A percentile compares a stretch with the other conserved stretches of the same genome.
Conservation (phyloP, 805 yeast species). For the Metschnikowia matae region DNA sequence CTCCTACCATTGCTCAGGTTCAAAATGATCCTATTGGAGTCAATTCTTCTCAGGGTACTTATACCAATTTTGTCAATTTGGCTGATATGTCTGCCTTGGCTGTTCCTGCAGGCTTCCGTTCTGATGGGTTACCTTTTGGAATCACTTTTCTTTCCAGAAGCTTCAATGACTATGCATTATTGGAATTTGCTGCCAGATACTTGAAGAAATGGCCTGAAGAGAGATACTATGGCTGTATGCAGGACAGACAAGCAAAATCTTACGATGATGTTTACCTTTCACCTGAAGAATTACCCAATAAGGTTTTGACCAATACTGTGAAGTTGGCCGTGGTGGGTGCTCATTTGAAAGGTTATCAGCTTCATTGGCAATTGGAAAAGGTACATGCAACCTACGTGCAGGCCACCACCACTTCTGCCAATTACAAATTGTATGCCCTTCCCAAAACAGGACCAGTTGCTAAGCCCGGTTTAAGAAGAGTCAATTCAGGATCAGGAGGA, state of each 20-base stretch:
- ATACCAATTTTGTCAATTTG: slow-evolving; percentile 93
- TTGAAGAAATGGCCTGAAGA: slow-evolving; percentile 47
- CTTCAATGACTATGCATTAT: slow-evolving; percentile 83
- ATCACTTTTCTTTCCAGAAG: slow-evolving; percentile 77
- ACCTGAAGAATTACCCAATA: slow-evolving; percentile 15
- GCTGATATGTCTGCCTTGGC: slow-evolving; percentile 92
- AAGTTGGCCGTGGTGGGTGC: slow-evolving; percentile 95
- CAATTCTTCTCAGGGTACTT: slow-evolving; percentile 94
- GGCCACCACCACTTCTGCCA: slow-evolving; percentile 63
- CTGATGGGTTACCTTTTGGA: slow-evolving; percentile 88
- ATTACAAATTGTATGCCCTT: slow-evolving; percentile 76
- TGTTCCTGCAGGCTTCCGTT: slow-evolving; percentile 79
- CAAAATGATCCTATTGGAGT: slow-evolving; percentile 72
- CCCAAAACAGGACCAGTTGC: slow-evolving; percentile 77
- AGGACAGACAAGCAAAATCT: slow-evolving; percentile 31
- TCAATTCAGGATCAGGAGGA: slow-evolving; percentile 66
- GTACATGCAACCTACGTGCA: slow-evolving; percentile 70
- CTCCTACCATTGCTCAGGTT: slow-evolving; percentile 75
- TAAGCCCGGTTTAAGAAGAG: slow-evolving; percentile 87
- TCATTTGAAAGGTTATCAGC: slow-evolving; percentile 80
- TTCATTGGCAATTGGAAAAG: slow-evolving; percentile 90
- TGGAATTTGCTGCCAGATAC: slow-evolving; percentile 76
- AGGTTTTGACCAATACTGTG: slow-evolving; percentile 27
- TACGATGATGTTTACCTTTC: slow-evolving; percentile 44
- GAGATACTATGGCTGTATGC: slow-evolving; percentile 56